Conservation (phyloP, 75 land plant genomes). For the Isoetes taiwanensis region DNA sequence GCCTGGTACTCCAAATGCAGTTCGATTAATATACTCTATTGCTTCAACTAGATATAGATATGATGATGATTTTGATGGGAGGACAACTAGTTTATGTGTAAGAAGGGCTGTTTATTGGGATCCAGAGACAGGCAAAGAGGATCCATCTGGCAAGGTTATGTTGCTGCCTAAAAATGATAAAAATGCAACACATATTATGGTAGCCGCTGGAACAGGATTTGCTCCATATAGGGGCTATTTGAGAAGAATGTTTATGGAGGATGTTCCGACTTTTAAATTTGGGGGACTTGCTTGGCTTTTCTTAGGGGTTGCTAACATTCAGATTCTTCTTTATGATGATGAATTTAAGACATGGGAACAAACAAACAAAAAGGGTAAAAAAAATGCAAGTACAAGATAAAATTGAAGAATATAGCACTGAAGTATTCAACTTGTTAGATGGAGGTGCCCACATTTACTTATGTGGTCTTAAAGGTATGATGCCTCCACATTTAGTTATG, state of each 20-base stretch:
- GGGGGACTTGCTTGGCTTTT: conserved; percentile 90
- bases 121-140: conserved; percentile 84
- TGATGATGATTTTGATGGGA: conserved; percentile 88
- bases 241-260: conserved; percentile 91
- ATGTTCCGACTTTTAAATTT: conserved; percentile 49
- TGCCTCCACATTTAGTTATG: no score
- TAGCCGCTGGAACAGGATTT: conserved; percentile 92
- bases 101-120: conserved; percentile 88
- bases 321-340: conserved; percentile 83
- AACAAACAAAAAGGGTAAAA: conserved; percentile 69
- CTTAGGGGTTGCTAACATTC: conserved; percentile 85
- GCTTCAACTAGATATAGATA: conserved; percentile 92
- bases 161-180: conserved; percentile 69
- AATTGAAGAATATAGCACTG: conserved; percentile 90
- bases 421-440: conserved; percentile 74
- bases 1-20: conserved; percentile 69
- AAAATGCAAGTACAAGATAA: conserved; percentile 97
- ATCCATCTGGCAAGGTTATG: conserved; percentile 84
- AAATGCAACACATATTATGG: conserved; percentile 91
- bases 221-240: conserved; percentile 87
- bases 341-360: conserved; percentile 87
- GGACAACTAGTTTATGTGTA: conserved; percentile 79
- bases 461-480: no score
- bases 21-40: conserved; percentile 93
- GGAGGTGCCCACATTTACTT: conserved; percentile 88